These are phyloP conservation scores for Camellia japonica DNA, from an alignment of 148 eudicot genomes.

Conservation along the genomic window DNA sequence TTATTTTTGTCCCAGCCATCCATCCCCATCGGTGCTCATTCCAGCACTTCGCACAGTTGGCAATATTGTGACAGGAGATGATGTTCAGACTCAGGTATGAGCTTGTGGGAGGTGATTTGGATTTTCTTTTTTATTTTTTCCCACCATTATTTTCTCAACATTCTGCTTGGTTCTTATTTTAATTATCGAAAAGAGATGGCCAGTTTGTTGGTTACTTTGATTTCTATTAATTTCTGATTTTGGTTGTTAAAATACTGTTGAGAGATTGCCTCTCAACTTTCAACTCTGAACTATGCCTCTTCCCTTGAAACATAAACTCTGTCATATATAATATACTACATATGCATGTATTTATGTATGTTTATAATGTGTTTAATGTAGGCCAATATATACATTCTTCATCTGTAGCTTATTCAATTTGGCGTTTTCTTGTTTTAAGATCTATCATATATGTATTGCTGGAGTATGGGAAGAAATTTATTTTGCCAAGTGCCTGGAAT, in stretches of 20 bases:
- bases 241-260: not conserved
- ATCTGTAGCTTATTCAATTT: too few species aligned
- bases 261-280: too few species aligned
- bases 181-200: not conserved
- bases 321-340: too few species aligned
- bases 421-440: too few species aligned
- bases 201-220: not conserved
- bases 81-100: slow-evolving; percentile 75
- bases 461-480: too few species aligned
- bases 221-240: not conserved
- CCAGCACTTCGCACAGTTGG: slow-evolving; percentile 86
- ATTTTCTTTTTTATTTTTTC: not conserved
- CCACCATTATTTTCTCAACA: not conserved
- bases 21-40: slow-evolving; percentile 72
- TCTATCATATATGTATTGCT: too few species aligned
- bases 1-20: slow-evolving; percentile 42
- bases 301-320: not conserved
- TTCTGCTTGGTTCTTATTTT: not conserved
- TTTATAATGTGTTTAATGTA: too few species aligned
- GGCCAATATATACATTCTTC: too few species aligned
- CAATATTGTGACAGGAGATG: slow-evolving; percentile 85
- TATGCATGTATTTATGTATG: too few species aligned
- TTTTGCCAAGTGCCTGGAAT: too few species aligned
- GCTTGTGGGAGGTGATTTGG: not conserved
- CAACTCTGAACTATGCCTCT: not conserved